A percentile compares a stretch with the other conserved stretches of the same genome.
These are phyloP conservation scores for Starmerella scarabaei DNA, from an alignment of 805 yeast species.

Conservation along the genomic window DNA sequence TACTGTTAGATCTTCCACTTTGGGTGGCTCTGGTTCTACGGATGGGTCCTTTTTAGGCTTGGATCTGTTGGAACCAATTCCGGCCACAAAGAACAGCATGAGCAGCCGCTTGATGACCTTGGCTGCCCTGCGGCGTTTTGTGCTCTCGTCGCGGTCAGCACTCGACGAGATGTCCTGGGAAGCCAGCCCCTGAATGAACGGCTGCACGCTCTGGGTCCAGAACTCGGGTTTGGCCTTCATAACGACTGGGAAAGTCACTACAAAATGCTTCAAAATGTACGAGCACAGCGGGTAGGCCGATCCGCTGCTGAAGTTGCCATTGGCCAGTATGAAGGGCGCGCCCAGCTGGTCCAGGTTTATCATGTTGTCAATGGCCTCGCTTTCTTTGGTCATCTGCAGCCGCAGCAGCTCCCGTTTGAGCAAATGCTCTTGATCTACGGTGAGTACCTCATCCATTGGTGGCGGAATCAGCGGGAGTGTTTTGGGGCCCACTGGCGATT, in stretches of 20 bases:
- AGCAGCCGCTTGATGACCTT: slow-evolving; percentile 50
- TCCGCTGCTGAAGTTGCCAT: slow-evolving; percentile 29
- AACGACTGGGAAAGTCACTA: slow-evolving; percentile 60
- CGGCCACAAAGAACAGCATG: slow-evolving; percentile 60
- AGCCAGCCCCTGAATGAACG: slow-evolving; percentile 68
- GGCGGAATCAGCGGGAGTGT: background rate
- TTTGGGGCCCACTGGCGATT: too few species aligned
- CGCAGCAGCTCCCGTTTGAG: slow-evolving; percentile 69
- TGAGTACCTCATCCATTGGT: slow-evolving; percentile 23
- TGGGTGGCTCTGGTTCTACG: too few species aligned
- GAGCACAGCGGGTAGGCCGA: slow-evolving; percentile 52
- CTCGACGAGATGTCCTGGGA: slow-evolving; percentile 57
- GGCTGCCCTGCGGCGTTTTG: slow-evolving; percentile 54
- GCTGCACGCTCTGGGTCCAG: slow-evolving; percentile 71
- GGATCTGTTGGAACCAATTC: slow-evolving; percentile 51
- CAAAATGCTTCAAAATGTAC: slow-evolving; percentile 49
- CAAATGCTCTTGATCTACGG: slow-evolving; percentile 70
- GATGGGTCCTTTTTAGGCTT: slow-evolving; percentile 7
- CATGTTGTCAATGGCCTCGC: slow-evolving; percentile 44
- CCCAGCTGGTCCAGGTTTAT: slow-evolving; percentile 61
- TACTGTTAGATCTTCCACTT: background rate
- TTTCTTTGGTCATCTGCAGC: slow-evolving; percentile 49
- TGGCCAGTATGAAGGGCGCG: slow-evolving; percentile 49
- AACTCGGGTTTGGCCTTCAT: slow-evolving; percentile 43
- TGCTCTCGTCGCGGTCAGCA: slow-evolving; percentile 60